A percentile compares a stretch with the other conserved stretches of the same genome.
Evolutionary conservation across 345 rosid species (phyloP).

Genomic region (Hibiscus trionum): DNA sequence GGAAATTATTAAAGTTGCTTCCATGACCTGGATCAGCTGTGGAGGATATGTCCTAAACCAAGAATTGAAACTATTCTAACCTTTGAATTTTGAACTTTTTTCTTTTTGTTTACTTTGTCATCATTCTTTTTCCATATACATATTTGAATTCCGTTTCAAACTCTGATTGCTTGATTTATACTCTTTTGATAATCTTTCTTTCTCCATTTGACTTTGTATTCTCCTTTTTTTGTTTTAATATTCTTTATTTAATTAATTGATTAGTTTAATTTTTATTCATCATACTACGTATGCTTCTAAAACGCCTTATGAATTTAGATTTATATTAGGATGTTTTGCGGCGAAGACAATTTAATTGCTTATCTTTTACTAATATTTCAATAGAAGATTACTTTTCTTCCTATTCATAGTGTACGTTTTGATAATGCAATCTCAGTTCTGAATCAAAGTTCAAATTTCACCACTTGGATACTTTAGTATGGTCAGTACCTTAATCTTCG

Average conservation of each 20-base stretch:
- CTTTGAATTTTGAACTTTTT: neutral
- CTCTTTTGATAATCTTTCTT: neutral
- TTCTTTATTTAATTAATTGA: no score
- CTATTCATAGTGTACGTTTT: neutral
- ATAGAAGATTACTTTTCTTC: neutral
- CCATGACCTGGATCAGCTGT: neutral
- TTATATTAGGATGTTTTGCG: neutral
- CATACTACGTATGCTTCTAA: neutral
- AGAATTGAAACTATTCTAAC: neutral
- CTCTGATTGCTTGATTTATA: neutral
- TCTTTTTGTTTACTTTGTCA: neutral
- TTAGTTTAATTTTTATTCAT: no score
- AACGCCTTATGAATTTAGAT: neutral
- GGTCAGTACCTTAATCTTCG: neutral
- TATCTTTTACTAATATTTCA: neutral
- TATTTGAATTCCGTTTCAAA: neutral
- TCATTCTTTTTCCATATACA: neutral
- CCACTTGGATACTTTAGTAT: neutral
- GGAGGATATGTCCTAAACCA: neutral
- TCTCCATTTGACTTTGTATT: neutral
- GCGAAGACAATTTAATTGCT: neutral
- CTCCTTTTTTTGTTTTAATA: neutral
- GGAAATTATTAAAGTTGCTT: neutral
- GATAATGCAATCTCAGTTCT: neutral
- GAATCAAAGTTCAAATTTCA: neutral